Evolutionary conservation across 352 stramenopile genomes (phyloP).

Genomic region (Phytophthora europaea): DNA sequence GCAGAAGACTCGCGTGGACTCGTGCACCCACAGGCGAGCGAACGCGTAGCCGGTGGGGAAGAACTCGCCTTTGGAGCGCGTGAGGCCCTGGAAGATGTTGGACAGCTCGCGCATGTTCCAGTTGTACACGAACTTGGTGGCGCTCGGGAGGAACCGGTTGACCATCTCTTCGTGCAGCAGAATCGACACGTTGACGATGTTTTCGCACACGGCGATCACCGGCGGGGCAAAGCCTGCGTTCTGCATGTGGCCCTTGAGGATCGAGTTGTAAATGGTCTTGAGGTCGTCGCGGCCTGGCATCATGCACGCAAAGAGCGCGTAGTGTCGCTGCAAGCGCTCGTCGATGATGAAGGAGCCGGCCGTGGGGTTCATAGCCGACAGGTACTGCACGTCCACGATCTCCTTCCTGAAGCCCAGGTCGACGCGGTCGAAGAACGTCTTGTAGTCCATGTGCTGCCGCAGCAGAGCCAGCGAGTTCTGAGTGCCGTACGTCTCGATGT

Average conservation of each 20-base stretch:
- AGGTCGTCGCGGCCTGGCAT: slow-evolving; percentile 96
- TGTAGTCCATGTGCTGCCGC: slow-evolving; percentile 97
- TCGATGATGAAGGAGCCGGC: slow-evolving; percentile 98
- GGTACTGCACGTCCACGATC: slow-evolving; percentile 97
- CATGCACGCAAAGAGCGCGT: slow-evolving; percentile 96
- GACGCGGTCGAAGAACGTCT: slow-evolving; percentile 95
- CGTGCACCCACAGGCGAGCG: slow-evolving; percentile 96
- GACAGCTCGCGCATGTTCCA: slow-evolving; percentile 98
- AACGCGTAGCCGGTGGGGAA: slow-evolving; percentile 91
- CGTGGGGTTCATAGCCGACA: slow-evolving; percentile 98
- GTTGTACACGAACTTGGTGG: slow-evolving; percentile 99
- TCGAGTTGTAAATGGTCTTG: slow-evolving; percentile 96
- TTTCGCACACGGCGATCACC: slow-evolving; percentile 77
- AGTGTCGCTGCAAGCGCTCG: slow-evolving; percentile 96
- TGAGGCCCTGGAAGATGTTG: slow-evolving; percentile 97
- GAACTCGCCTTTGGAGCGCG: slow-evolving; percentile 93
- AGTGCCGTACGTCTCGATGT: slow-evolving; percentile 98
- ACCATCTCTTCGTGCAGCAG: slow-evolving; percentile 94
- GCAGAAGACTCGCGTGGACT: slow-evolving; percentile 97
- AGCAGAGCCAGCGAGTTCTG: slow-evolving; percentile 96
- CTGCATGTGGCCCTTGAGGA: slow-evolving; percentile 95
- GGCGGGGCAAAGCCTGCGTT: slow-evolving; percentile 78
- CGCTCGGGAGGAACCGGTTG: slow-evolving; percentile 95
- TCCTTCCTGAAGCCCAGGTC: slow-evolving; percentile 98
- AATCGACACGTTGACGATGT: slow-evolving; percentile 93